Evolutionary conservation across 371 early-diverging fungal genomes (phyloP).

Genomic region (Gilbertella persicaria): DNA sequence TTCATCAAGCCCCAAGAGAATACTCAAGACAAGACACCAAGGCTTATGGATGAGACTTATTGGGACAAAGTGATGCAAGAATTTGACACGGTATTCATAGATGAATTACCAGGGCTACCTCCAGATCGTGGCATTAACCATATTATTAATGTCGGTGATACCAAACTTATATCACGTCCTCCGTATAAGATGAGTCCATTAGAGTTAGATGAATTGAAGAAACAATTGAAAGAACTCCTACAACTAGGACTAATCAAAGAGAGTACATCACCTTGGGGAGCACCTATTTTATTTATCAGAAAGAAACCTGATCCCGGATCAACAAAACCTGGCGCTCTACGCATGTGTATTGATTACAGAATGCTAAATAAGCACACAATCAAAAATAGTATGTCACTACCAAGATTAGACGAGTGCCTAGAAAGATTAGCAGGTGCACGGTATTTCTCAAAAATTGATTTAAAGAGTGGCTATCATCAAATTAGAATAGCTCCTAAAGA

Average conservation of each 20-base stretch:
- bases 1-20: not conserved
- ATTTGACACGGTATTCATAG: conserved; percentile 5
- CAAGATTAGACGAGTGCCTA: conserved; percentile 43
- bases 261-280: conserved; percentile 18
- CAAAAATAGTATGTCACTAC: conserved; percentile 45
- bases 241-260: conserved; percentile 18
- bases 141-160: conserved; percentile 25
- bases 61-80: conserved; percentile 1
- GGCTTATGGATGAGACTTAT: not conserved
- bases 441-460: conserved; percentile 23
- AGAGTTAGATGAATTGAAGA: conserved; percentile 8
- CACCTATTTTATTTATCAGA: conserved; percentile 42
- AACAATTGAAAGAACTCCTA: conserved; percentile 9
- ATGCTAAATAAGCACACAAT: conserved; percentile 49
- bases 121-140: conserved; percentile 18
- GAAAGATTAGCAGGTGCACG: conserved; percentile 22
- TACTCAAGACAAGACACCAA: not conserved
- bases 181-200: conserved; percentile 17
- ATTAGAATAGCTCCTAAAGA: not conserved
- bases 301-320: conserved; percentile 24
- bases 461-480: conserved; percentile 9
- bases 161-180: conserved; percentile 17
- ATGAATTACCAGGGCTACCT: conserved; percentile 13
- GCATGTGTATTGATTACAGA: conserved; percentile 36
- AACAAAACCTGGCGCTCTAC: conserved; percentile 33